Percentiles rank a stretch among this genome's conserved stretches.
Conservation (phyloP, 2,329 filamentous ascomycete species). For the Claviceps quebecensis region DNA sequence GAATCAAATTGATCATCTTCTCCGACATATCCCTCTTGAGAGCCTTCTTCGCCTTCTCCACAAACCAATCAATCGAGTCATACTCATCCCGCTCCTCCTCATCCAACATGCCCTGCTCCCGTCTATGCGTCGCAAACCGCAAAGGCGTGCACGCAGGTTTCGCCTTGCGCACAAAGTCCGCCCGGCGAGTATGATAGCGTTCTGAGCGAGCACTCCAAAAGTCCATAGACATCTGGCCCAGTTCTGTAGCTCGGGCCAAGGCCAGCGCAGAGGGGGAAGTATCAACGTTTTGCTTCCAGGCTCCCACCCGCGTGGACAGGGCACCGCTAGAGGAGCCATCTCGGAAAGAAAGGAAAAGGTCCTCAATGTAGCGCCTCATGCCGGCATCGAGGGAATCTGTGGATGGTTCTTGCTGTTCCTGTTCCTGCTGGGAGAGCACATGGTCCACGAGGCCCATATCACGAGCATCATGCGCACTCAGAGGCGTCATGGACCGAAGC, state of each 20-base stretch:
- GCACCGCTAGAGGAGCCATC: too few relatives aligned
- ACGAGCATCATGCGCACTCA: conserved; percentile 23
- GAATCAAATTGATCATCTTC: conserved; percentile 2
- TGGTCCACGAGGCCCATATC: conserved; percentile 24
- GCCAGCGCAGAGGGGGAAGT: conserved; percentile 18
- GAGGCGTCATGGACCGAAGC: conserved; percentile 23
- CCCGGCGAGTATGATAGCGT: conserved; percentile 24
- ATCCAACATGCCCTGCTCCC: conserved; percentile 10
- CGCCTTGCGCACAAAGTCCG: conserved; percentile 26
- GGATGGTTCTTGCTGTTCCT: conserved; percentile 1
- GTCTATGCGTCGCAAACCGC: conserved; percentile 24
- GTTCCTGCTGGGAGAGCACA: conserved; percentile 18
- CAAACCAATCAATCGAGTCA: conserved; percentile 14
- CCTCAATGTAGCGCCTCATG: conserved; percentile 20
- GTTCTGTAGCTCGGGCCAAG: conserved; percentile 20
- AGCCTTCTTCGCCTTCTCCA: conserved; percentile 2
- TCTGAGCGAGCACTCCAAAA: conserved; percentile 24
- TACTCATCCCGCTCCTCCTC: conserved; percentile 26
- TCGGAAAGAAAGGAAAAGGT: conserved; percentile 8
- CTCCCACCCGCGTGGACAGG: not conserved
- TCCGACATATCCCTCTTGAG: conserved; percentile 3
- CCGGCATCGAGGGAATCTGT: conserved; percentile 19
- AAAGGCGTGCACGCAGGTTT: conserved; percentile 22
- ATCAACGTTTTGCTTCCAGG: conserved; percentile 23
- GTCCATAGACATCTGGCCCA: conserved; percentile 27